Percentiles rank a stretch among this genome's conserved stretches.
phyloP scores from a whole-genome alignment of 345 rosid genomes.

The Populus alba region DNA sequence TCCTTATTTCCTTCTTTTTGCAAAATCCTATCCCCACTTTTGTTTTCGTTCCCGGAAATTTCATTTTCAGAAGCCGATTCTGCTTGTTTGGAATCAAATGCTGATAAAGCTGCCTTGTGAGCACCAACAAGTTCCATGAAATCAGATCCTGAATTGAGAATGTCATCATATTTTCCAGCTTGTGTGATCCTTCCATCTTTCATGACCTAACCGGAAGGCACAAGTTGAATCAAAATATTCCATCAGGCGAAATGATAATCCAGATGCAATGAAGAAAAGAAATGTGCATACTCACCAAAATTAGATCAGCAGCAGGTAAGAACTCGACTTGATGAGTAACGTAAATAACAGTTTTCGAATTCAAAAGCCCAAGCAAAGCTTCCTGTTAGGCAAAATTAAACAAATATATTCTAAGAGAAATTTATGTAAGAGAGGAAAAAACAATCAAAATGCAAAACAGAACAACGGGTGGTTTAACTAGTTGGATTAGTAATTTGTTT shows the following conservation, averaged over 20 bases:
- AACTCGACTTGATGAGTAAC: constrained; percentile 71
- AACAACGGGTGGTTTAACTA: background rate
- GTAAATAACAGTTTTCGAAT: constrained; percentile 51
- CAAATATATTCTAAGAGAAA: background rate
- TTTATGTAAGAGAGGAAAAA: background rate
- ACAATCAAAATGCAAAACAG: background rate
- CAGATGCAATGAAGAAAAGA: background rate
- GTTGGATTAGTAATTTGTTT: background rate
- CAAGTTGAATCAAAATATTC: background rate
- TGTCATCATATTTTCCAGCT: constrained; percentile 69
- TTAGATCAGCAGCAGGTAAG: constrained; percentile 63
- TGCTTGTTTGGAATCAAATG: constrained; percentile 43
- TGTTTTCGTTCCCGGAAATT: no score
- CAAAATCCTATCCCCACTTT: background rate
- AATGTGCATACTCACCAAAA: constrained; percentile 44
- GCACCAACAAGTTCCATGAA: constrained; percentile 81
- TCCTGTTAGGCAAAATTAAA: constrained; percentile 36
- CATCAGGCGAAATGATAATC: background rate
- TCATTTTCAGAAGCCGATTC: constrained; percentile 29
- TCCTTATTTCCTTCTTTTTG: constrained; percentile 33
- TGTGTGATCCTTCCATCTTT: constrained; percentile 74
- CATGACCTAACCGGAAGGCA: constrained; percentile 51
- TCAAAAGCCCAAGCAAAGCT: constrained; percentile 51
- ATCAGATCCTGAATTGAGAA: constrained; percentile 61
- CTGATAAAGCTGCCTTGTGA: constrained; percentile 59